phyloP scores from a whole-genome alignment of 1,139 yeast species.

The Candida neerlandica region DNA sequence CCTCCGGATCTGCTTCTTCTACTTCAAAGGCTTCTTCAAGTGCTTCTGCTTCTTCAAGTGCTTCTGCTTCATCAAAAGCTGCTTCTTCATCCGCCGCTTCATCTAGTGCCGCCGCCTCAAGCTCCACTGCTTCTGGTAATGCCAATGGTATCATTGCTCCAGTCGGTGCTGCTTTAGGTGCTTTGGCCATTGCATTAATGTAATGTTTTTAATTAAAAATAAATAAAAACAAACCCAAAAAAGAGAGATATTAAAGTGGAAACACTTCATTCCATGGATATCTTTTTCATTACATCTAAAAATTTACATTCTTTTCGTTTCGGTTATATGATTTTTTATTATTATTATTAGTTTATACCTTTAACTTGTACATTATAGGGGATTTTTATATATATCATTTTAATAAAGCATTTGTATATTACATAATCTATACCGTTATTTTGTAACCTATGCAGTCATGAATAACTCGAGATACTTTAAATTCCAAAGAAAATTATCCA shows the following conservation, averaged over 20 bases:
- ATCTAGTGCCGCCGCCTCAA: slow-evolving; percentile 9
- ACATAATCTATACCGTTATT: neutral
- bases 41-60: neutral
- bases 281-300: neutral
- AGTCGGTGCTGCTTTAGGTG: slow-evolving; percentile 39
- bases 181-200: slow-evolving; percentile 38
- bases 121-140: slow-evolving; percentile 15
- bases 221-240: neutral
- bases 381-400: neutral
- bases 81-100: slow-evolving; percentile 13
- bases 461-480: slow-evolving; percentile 40
- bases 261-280: neutral
- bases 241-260: neutral
- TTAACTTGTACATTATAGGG: neutral
- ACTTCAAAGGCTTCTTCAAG: no score
- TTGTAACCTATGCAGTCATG: slow-evolving; percentile 27
- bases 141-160: slow-evolving; percentile 27
- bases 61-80: slow-evolving; percentile 11
- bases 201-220: slow-evolving; percentile 17
- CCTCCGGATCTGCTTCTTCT: slow-evolving; percentile 12
- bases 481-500: slow-evolving; percentile 48
- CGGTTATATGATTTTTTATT: neutral
- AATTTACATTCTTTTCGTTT: neutral
- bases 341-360: neutral
- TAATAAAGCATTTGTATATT: slow-evolving; percentile 1